phyloP scores from a whole-genome alignment of 1,284 basidiomycete species.

The Mycosarcoma maydis region DNA sequence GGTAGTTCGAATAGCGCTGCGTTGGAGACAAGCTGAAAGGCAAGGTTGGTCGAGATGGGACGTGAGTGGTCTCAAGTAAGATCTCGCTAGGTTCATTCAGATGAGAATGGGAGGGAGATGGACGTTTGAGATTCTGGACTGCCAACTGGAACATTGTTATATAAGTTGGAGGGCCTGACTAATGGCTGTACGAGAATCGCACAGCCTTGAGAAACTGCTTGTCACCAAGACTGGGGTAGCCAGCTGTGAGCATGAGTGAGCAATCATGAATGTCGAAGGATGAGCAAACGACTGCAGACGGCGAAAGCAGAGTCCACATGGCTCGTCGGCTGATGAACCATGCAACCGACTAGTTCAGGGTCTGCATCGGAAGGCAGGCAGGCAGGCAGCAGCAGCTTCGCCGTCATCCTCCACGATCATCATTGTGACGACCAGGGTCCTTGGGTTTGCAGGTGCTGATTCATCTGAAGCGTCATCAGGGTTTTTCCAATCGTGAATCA shows the following conservation, averaged over 20 bases:
- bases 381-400: neutral
- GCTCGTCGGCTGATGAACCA: neutral
- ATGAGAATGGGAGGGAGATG: neutral
- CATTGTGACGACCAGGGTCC: neutral
- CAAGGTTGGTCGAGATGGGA: neutral
- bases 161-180: too few species aligned
- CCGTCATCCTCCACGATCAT: neutral
- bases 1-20: neutral
- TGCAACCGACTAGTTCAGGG: neutral
- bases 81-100: conserved; percentile 4
- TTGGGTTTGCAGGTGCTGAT: conserved; percentile 7
- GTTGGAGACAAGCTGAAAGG: neutral
- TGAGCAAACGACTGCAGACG: neutral
- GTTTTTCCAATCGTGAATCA: too few species aligned
- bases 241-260: too few species aligned
- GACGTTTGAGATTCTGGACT: too few species aligned
- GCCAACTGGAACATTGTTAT: too few species aligned
- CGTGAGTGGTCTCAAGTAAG: neutral
- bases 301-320: conserved; percentile 11
- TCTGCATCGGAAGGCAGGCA: neutral
- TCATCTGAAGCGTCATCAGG: conserved; percentile 23
- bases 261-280: too few species aligned
- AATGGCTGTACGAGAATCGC: too few species aligned
- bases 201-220: neutral
- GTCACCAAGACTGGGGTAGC: too few species aligned